These are phyloP conservation scores for Didymella pomorum DNA, from an alignment of 2,329 filamentous ascomycete species.

Conservation along the genomic window DNA sequence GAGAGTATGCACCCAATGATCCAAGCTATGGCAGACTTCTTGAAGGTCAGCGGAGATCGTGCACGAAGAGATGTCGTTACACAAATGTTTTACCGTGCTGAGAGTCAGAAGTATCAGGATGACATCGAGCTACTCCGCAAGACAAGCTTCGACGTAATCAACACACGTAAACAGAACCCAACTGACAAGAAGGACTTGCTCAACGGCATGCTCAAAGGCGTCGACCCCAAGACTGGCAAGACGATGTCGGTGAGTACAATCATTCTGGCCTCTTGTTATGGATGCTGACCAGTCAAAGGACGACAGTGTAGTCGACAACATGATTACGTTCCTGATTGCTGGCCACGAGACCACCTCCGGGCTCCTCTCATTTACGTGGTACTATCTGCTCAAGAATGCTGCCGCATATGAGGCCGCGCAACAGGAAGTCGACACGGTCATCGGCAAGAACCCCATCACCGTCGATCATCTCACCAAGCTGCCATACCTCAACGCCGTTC, in stretches of 20 bases:
- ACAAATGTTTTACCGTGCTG: constrained; percentile 47
- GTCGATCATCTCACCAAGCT: constrained; percentile 61
- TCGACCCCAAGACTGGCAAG: constrained; percentile 68
- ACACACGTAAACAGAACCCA: constrained; percentile 63
- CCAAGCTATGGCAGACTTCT: constrained; percentile 50
- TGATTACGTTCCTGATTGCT: constrained; percentile 69
- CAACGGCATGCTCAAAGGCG: constrained; percentile 65
- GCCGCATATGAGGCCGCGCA: constrained; percentile 59
- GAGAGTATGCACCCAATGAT: constrained; percentile 50
- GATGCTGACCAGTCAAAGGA: constrained; percentile 47
- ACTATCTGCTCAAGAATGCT: constrained; percentile 63
- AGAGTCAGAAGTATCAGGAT: constrained; percentile 59
- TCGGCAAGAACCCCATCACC: constrained; percentile 57
- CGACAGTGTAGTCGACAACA: constrained; percentile 70
- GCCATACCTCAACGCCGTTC: constrained; percentile 62
- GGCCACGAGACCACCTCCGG: constrained; percentile 51
- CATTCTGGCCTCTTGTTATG: no score
- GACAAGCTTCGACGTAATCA: constrained; percentile 65
- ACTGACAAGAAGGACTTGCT: constrained; percentile 68
- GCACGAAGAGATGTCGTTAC: constrained; percentile 41
- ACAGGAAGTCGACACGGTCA: constrained; percentile 62
- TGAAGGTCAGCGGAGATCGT: constrained; percentile 48
- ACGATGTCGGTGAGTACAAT: constrained; percentile 53
- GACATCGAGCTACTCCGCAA: constrained; percentile 63
- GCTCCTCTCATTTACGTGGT: constrained; percentile 55